phyloP scores from a whole-genome alignment of 169 alveolate genomes.

The Plasmodium chabaudi region DNA sequence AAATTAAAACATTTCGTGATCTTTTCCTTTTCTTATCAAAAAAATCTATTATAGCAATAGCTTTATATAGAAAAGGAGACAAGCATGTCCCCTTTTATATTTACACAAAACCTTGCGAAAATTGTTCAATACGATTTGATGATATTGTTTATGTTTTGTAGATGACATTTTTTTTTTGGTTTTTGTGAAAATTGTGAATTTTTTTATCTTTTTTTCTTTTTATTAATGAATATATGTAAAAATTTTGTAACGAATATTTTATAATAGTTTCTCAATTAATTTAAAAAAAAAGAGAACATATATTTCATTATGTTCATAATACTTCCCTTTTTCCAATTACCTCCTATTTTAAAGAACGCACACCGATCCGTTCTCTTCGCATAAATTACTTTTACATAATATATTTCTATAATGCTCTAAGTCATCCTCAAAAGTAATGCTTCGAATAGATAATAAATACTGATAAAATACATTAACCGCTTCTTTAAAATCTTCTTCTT shows the following conservation, averaged over 20 bases:
- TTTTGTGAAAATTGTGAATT: neutral
- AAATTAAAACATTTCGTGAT: slow-evolving; percentile 50
- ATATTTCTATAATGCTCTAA: slow-evolving; percentile 67
- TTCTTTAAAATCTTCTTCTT: slow-evolving; percentile 61
- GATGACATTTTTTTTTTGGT: neutral
- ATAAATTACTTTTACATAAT: slow-evolving; percentile 47
- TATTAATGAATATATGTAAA: neutral
- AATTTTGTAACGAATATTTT: no score
- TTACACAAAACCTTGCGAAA: slow-evolving; percentile 65
- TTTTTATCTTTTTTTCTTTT: slow-evolving; percentile 1
- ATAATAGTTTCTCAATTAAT: no score
- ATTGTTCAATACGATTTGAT: slow-evolving; percentile 44
- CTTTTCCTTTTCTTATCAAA: slow-evolving; percentile 48
- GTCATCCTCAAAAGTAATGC: slow-evolving; percentile 38
- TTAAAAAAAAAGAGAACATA: neutral
- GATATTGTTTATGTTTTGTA: slow-evolving; percentile 59
- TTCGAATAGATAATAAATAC: slow-evolving; percentile 45
- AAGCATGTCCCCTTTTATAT: slow-evolving; percentile 50
- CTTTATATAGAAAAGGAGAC: slow-evolving; percentile 67
- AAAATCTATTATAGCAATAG: slow-evolving; percentile 43
- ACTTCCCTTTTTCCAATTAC: slow-evolving; percentile 3
- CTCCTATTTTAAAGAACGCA: slow-evolving; percentile 26
- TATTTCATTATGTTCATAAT: neutral
- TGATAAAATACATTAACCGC: slow-evolving; percentile 64
- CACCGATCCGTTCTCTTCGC: slow-evolving; percentile 62